Conservation (phyloP, 768 basidiomycete species). For the Xerocomus brunneocitrinus region DNA sequence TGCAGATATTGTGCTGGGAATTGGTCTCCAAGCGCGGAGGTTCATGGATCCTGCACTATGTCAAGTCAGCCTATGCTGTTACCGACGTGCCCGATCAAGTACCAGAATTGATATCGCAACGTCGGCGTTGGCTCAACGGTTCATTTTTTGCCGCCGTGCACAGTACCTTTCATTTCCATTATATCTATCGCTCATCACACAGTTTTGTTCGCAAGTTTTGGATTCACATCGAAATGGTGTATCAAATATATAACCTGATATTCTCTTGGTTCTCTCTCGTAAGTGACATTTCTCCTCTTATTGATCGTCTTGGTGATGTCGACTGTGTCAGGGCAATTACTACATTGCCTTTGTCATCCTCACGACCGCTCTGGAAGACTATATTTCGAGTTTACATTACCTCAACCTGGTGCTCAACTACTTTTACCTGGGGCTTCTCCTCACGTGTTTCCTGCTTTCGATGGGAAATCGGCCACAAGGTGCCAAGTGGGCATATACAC, state of each 20-base stretch:
- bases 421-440: slow-evolving; percentile 80
- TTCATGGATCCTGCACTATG: slow-evolving; percentile 92
- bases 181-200: slow-evolving; percentile 90
- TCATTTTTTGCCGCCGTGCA: slow-evolving; percentile 98
- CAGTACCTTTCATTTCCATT: slow-evolving; percentile 88
- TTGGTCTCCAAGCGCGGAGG: slow-evolving; percentile 90
- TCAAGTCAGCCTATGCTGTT: slow-evolving; percentile 88
- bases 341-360: slow-evolving; percentile 86
- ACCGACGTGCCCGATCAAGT: slow-evolving; percentile 95
- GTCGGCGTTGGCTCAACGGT: slow-evolving; percentile 94
- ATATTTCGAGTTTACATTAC: slow-evolving; percentile 58
- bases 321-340: slow-evolving; percentile 65
- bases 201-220: slow-evolving; percentile 79
- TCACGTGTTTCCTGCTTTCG: slow-evolving; percentile 83
- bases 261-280: slow-evolving; percentile 91
- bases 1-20: slow-evolving; percentile 91
- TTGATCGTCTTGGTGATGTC: neutral
- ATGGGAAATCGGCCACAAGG: slow-evolving; percentile 93
- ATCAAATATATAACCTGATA: slow-evolving; percentile 85
- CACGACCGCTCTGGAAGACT: slow-evolving; percentile 62
- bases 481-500: slow-evolving; percentile 80
- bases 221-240: slow-evolving; percentile 92
- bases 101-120: slow-evolving; percentile 91
- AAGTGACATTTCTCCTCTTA: slow-evolving; percentile 19
- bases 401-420: slow-evolving; percentile 80